A percentile compares a stretch with the other conserved stretches of the same genome.
These are phyloP conservation scores for Blakeslea trispora DNA, from an alignment of 371 early-diverging fungal genomes.

Conservation along the genomic window DNA sequence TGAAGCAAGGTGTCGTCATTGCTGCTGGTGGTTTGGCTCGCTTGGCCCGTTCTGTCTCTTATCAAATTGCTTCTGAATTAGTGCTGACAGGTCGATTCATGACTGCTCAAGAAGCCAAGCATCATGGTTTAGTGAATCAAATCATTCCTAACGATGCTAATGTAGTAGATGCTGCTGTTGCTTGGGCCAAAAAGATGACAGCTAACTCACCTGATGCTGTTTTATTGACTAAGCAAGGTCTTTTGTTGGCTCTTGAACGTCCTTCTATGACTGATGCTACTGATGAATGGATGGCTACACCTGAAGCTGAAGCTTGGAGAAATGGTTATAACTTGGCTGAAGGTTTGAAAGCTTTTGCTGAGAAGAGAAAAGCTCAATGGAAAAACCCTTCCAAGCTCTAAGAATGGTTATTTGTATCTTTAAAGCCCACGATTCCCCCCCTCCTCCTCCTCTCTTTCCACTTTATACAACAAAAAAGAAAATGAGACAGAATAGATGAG, in stretches of 20 bases:
- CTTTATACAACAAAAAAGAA: no score
- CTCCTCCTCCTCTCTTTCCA: no score
- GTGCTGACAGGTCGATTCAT: constrained; percentile 50
- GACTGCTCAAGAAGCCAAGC: constrained; percentile 46
- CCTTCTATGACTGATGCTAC: constrained; percentile 41
- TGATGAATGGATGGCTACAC: constrained; percentile 36
- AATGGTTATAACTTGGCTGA: constrained; percentile 41
- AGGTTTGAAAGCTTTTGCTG: constrained; percentile 44
- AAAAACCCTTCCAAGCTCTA: constrained; percentile 34
- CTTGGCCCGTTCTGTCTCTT: constrained; percentile 41
- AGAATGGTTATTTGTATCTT: no score
- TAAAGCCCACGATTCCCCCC: no score
- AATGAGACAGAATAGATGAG: no score
- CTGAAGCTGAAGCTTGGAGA: constrained; percentile 42
- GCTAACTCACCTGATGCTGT: constrained; percentile 52
- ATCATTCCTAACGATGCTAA: constrained; percentile 37
- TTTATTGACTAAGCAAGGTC: constrained; percentile 45
- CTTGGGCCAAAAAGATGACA: constrained; percentile 39
- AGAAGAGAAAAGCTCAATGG: constrained; percentile 41
- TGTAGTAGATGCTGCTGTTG: constrained; percentile 39
- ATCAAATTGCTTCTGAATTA: constrained; percentile 49
- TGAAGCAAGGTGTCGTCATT: constrained; percentile 49
- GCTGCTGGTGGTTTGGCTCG: constrained; percentile 51
- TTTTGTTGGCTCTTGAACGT: constrained; percentile 42
- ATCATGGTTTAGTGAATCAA: constrained; percentile 48